These are phyloP conservation scores for Logfia minima DNA, from an alignment of 129 eudicot species.

Conservation along the genomic window DNA sequence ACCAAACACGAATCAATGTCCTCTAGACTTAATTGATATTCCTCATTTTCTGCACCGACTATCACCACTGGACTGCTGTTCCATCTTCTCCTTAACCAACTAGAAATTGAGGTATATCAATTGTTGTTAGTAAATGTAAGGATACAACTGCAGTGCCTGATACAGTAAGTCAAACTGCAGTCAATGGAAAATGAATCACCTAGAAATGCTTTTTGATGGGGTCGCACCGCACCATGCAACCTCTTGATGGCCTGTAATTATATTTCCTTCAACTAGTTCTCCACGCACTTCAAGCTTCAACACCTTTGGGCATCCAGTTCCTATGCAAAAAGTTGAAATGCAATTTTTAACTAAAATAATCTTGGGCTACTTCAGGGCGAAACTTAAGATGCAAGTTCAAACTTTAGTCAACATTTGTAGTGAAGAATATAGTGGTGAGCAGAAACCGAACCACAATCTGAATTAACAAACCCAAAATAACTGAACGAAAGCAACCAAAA, in stretches of 20 bases:
- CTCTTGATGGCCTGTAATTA: conserved; percentile 70
- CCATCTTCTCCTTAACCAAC: conserved; percentile 98
- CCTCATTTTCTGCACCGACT: conserved; percentile 86
- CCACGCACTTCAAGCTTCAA: conserved; percentile 87
- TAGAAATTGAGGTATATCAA: conserved; percentile 25
- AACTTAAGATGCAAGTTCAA: neutral
- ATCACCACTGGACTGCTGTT: conserved; percentile 94
- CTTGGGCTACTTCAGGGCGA: neutral
- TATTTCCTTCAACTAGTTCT: conserved; percentile 85
- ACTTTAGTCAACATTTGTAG: conserved; percentile 6
- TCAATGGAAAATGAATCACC: conserved; percentile 46
- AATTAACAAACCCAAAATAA: neutral
- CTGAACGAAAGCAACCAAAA: neutral
- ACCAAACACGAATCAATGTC: conserved; percentile 92
- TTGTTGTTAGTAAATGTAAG: neutral
- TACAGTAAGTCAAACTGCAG: conserved; percentile 15
- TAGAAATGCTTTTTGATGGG: conserved; percentile 91
- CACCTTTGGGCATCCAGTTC: conserved; percentile 91
- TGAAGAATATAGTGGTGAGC: too few species aligned
- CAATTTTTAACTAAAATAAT: neutral
- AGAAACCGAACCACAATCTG: neutral
- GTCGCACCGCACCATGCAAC: conserved; percentile 99
- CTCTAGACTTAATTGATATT: conserved; percentile 63
- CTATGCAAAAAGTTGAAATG: conserved; percentile 37
- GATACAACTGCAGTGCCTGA: conserved; percentile 6